Percentiles rank a stretch among this genome's conserved stretches.
phyloP scores from a whole-genome alignment of 2,329 filamentous ascomycete species.

The Ophidiomyces ophidiicola region DNA sequence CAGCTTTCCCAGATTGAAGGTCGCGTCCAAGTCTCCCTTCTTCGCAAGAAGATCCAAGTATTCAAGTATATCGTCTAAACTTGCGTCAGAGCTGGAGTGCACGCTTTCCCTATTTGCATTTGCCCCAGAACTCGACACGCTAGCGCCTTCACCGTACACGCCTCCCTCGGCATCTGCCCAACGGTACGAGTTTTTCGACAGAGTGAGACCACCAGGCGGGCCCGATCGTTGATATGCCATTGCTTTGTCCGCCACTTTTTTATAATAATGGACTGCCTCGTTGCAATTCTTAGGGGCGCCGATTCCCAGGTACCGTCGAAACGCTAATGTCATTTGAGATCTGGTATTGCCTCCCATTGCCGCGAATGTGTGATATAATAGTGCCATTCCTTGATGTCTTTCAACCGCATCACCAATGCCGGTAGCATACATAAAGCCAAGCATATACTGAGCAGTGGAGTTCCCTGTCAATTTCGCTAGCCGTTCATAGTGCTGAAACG shows the following conservation, averaged over 20 bases:
- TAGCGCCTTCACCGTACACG: constrained; percentile 90
- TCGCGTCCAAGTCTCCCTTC: constrained; percentile 78
- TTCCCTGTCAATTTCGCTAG: constrained; percentile 71
- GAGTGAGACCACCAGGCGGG: constrained; percentile 71
- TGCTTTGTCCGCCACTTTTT: constrained; percentile 83
- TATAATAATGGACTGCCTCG: constrained; percentile 75
- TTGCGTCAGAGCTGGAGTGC: constrained; percentile 70
- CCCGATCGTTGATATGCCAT: constrained; percentile 79
- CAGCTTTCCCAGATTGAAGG: constrained; percentile 70
- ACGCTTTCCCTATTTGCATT: constrained; percentile 64
- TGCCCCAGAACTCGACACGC: constrained; percentile 70
- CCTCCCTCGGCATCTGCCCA: constrained; percentile 85
- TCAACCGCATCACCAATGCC: constrained; percentile 72
- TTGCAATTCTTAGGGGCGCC: constrained; percentile 79
- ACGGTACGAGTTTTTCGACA: constrained; percentile 66
- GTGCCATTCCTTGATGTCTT: constrained; percentile 76
- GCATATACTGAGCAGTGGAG: constrained; percentile 86
- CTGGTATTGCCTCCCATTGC: constrained; percentile 69
- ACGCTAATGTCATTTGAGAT: constrained; percentile 88
- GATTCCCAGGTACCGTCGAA: constrained; percentile 73
- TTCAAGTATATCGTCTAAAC: constrained; percentile 86
- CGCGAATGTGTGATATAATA: constrained; percentile 90
- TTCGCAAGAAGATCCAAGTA: constrained; percentile 83
- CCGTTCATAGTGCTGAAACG: constrained; percentile 69
- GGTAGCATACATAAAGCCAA: constrained; percentile 90